Evolutionary conservation across 148 eudicot genomes (phyloP).

Genomic region (Diospyros lotus): DNA sequence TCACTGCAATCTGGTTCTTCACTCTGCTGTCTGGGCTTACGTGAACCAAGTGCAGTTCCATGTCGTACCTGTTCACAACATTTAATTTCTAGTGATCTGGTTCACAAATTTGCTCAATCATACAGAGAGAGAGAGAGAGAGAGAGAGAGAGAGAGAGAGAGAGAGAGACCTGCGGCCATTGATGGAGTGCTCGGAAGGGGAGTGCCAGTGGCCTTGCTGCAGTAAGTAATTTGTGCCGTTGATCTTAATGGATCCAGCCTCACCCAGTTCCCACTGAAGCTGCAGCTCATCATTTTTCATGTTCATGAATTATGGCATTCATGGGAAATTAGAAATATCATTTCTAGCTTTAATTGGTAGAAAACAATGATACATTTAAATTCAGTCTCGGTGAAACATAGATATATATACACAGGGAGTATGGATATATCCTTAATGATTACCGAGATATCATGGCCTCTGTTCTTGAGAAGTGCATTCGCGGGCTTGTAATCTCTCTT

Average conservation of each 20-base stretch:
- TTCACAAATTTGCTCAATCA: too few relatives aligned
- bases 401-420: too few relatives aligned
- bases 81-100: background rate
- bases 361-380: too few relatives aligned
- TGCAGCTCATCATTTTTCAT: constrained; percentile 5
- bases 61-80: background rate
- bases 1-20: background rate
- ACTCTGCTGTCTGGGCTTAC: background rate
- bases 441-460: background rate
- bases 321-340: too few relatives aligned
- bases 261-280: constrained; percentile 39
- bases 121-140: background rate
- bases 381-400: too few relatives aligned
- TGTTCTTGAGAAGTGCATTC: background rate
- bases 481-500: background rate
- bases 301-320: too few relatives aligned
- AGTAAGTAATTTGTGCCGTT: constrained; percentile 36
- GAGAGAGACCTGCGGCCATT: constrained; percentile 34
- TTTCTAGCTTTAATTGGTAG: too few relatives aligned
- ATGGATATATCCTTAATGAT: too few relatives aligned
- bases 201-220: constrained; percentile 55
- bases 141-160: background rate
- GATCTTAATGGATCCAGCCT: constrained; percentile 33
- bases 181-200: constrained; percentile 71
- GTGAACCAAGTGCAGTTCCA: background rate